A percentile compares a stretch with the other conserved stretches of the same genome.
Conservation (phyloP, 257 asterid species). For the Nicotiana attenuata region DNA sequence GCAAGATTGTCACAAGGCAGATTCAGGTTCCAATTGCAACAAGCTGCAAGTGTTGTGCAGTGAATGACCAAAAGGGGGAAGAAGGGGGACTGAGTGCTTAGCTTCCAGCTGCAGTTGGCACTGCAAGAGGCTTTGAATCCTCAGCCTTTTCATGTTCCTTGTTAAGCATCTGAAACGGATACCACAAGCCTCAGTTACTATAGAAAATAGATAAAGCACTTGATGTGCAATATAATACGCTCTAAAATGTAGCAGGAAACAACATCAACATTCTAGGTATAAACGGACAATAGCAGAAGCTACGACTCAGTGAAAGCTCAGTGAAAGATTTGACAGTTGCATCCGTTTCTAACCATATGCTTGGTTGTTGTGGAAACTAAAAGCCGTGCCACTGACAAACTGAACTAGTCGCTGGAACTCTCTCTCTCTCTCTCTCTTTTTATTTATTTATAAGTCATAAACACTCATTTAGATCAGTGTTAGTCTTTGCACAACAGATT, state of each 20-base stretch:
- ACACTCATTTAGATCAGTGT: background rate
- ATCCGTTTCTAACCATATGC: background rate
- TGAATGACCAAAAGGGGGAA: background rate
- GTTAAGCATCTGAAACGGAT: slow-evolving; percentile 72
- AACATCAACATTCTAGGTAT: background rate
- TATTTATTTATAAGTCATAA: background rate
- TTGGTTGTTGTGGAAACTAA: background rate
- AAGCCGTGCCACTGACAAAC: background rate
- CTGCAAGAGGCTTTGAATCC: slow-evolving; percentile 71
- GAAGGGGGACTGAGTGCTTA: slow-evolving; percentile 7
- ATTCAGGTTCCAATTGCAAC: slow-evolving; percentile 1
- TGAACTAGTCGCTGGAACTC: background rate
- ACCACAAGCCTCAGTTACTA: background rate
- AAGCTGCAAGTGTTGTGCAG: background rate
- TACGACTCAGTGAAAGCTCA: background rate
- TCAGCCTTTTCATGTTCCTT: slow-evolving; percentile 89
- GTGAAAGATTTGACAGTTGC: background rate
- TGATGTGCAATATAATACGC: background rate
- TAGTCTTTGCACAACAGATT: background rate
- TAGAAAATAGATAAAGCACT: too few species aligned
- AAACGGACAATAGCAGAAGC: background rate
- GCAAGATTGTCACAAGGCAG: background rate
- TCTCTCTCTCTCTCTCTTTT: too few species aligned
- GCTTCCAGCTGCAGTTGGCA: slow-evolving; percentile 67
- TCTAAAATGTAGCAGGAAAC: background rate